Conservation (phyloP, 2,329 filamentous ascomycete species). For the Monosporascus sp. region DNA sequence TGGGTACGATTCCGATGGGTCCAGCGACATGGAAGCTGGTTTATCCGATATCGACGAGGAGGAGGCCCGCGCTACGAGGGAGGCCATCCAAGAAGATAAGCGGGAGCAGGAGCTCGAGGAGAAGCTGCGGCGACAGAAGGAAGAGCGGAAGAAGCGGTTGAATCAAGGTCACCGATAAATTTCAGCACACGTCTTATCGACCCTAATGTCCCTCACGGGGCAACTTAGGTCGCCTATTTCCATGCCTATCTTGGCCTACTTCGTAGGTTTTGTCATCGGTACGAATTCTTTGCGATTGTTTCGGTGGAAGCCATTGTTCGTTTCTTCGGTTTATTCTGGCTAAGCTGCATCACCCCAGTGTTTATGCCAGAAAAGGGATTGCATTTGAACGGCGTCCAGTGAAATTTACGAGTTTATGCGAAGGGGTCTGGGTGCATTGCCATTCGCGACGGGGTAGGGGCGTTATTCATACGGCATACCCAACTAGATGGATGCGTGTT, state of each 20-base stretch:
- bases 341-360: too few relatives aligned
- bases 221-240: neutral
- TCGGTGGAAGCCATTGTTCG: too few relatives aligned
- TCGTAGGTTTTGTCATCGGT: neutral
- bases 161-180: slow-evolving; percentile 10
- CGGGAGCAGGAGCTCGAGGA: slow-evolving; percentile 42
- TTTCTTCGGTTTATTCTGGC: too few relatives aligned
- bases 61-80: slow-evolving; percentile 56
- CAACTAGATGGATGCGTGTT: too few relatives aligned
- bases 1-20: slow-evolving; percentile 50
- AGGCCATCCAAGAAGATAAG: slow-evolving; percentile 66
- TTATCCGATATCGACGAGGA: slow-evolving; percentile 69
- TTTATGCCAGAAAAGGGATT: too few relatives aligned
- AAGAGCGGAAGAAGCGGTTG: slow-evolving; percentile 23
- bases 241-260: neutral
- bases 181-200: neutral
- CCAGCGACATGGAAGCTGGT: slow-evolving; percentile 76
- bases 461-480: too few relatives aligned
- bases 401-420: too few relatives aligned
- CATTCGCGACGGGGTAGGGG: too few relatives aligned
- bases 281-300: too few relatives aligned
- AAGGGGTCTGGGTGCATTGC: too few relatives aligned
- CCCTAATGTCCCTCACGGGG: neutral
- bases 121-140: slow-evolving; percentile 25
- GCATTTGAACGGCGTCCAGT: too few relatives aligned